These are phyloP conservation scores for Pigoraptor vietnamica DNA, from an alignment of 78 protist genomes.

Conservation along the genomic window DNA sequence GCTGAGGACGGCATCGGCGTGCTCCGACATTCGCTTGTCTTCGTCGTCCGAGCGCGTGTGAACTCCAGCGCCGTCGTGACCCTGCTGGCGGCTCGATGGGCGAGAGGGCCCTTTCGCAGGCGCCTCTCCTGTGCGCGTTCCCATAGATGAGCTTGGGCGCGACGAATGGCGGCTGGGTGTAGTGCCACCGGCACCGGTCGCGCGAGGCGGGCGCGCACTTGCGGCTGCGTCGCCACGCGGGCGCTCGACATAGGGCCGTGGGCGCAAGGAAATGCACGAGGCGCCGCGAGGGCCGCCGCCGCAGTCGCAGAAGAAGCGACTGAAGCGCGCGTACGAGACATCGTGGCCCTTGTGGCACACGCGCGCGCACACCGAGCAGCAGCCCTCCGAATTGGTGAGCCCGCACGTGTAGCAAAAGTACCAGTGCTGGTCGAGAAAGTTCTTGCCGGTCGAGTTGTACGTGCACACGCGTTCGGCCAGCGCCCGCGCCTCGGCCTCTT, in stretches of 20 bases:
- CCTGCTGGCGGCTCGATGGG: neutral
- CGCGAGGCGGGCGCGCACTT: neutral
- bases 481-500: neutral
- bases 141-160: neutral
- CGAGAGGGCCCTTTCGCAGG: neutral
- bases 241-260: neutral
- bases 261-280: neutral
- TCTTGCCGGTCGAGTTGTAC: slow-evolving; percentile 16
- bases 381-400: slow-evolving; percentile 59
- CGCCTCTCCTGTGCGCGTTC: neutral
- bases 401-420: slow-evolving; percentile 79
- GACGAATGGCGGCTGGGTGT: neutral
- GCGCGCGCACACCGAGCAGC: slow-evolving; percentile 72
- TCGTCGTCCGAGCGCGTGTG: neutral
- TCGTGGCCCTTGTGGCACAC: slow-evolving; percentile 72
- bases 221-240: slow-evolving; percentile 5
- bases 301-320: slow-evolving; percentile 81
- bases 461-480: slow-evolving; percentile 17
- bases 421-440: slow-evolving; percentile 61
- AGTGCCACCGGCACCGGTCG: neutral
- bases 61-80: too few relatives aligned
- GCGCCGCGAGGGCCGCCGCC: slow-evolving; percentile 54
- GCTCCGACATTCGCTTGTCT: neutral
- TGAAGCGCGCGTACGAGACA: slow-evolving; percentile 48
- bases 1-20: neutral